phyloP scores from a whole-genome alignment of 2,329 filamentous ascomycete species.

The Neofusicoccum umdonicola region DNA sequence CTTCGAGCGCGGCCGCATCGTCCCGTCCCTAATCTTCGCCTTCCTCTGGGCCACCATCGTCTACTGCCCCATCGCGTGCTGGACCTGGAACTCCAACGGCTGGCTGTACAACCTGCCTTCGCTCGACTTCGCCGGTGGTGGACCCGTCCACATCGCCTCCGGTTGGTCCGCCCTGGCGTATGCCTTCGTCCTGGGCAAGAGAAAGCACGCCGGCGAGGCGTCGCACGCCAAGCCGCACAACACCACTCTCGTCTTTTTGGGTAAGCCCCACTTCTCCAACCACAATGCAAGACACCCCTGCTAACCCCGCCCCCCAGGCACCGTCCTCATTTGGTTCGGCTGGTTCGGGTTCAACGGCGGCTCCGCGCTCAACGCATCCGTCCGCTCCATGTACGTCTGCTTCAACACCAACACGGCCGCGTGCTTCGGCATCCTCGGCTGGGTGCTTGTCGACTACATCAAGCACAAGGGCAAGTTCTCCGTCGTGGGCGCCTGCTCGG shows the following conservation, averaged over 20 bases:
- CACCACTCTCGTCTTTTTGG: conserved; percentile 60
- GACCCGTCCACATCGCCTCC: conserved; percentile 63
- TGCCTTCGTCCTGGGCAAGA: conserved; percentile 61
- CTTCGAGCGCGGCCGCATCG: conserved; percentile 62
- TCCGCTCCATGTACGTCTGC: conserved; percentile 55
- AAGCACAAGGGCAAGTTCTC: conserved; percentile 53
- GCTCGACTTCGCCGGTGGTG: conserved; percentile 61
- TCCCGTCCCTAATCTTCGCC: conserved; percentile 63
- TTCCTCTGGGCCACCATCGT: conserved; percentile 65
- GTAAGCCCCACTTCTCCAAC: not conserved
- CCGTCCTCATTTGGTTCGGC: conserved; percentile 64
- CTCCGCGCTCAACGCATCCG: conserved; percentile 51
- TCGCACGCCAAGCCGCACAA: conserved; percentile 60
- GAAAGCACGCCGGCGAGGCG: conserved; percentile 49
- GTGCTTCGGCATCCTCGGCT: conserved; percentile 54
- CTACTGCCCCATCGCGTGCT: conserved; percentile 63
- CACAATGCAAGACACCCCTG: too few relatives aligned
- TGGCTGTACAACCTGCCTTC: conserved; percentile 63
- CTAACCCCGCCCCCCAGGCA: conserved; percentile 40
- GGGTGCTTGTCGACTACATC: conserved; percentile 54
- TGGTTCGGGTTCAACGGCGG: conserved; percentile 62
- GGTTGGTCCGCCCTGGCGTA: conserved; percentile 64
- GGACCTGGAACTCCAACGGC: conserved; percentile 66
- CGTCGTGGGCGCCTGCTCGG: conserved; percentile 57
- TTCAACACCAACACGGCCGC: conserved; percentile 61